Evolutionary conservation across 768 basidiomycete species (phyloP).

Genomic region (Termitomyces sp.): DNA sequence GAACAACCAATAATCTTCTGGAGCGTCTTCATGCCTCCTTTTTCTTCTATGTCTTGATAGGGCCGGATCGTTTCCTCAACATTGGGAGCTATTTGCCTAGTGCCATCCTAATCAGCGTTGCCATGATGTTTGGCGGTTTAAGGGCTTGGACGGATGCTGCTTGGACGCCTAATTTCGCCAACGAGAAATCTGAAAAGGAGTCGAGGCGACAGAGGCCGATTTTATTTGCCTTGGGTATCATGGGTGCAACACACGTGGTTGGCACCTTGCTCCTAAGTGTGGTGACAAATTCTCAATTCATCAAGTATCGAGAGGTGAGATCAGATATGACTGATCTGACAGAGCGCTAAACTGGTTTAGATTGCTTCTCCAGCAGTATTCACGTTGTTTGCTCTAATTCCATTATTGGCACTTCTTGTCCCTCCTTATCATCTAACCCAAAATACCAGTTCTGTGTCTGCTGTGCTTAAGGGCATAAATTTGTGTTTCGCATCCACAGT

Average conservation of each 20-base stretch:
- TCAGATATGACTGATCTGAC: neutral
- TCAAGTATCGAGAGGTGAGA: conserved; percentile 34
- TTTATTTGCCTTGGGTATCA: conserved; percentile 43
- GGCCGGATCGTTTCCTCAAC: conserved; percentile 65
- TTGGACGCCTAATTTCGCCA: conserved; percentile 32
- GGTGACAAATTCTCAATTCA: conserved; percentile 40
- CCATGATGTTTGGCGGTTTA: conserved; percentile 83
- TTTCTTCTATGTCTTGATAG: conserved; percentile 87
- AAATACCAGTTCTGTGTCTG: conserved; percentile 32
- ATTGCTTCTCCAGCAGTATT: conserved; percentile 22
- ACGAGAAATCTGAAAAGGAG: conserved; percentile 25
- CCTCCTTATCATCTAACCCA: conserved; percentile 15
- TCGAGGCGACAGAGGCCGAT: conserved; percentile 47
- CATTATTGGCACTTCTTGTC: conserved; percentile 24
- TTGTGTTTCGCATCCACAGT: conserved; percentile 82
- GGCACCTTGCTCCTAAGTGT: conserved; percentile 47
- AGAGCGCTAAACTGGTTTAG: conserved; percentile 10
- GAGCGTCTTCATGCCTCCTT: conserved; percentile 97
- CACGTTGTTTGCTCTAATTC: conserved; percentile 23
- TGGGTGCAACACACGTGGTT: conserved; percentile 48
- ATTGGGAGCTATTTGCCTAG: conserved; percentile 91
- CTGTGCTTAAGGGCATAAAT: conserved; percentile 64
- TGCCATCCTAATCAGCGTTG: conserved; percentile 75
- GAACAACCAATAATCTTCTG: conserved; percentile 89
- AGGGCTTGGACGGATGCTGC: conserved; percentile 63